Percentiles rank a stretch among this genome's conserved stretches.
These are phyloP conservation scores for Syncephalastrum racemosum DNA, from an alignment of 371 early-diverging fungal genomes.

Conservation along the genomic window DNA sequence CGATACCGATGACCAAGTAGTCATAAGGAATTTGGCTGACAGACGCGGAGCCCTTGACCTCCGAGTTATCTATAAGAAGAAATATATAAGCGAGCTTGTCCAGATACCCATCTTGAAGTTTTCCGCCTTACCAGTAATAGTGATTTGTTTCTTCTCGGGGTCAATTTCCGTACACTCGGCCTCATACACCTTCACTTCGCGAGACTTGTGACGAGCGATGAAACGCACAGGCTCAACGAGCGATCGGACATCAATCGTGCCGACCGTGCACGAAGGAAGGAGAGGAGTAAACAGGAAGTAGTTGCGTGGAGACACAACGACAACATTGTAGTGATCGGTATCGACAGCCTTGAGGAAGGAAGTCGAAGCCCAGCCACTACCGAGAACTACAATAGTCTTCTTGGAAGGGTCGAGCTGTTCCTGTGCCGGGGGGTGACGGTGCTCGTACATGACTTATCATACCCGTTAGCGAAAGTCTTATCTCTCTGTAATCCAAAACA, in stretches of 20 bases:
- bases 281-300: slow-evolving; percentile 95
- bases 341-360: slow-evolving; percentile 77
- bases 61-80: slow-evolving; percentile 61
- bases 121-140: slow-evolving; percentile 58
- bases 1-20: slow-evolving; percentile 85
- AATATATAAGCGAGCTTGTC: slow-evolving; percentile 2
- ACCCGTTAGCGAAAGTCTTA: not conserved
- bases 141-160: slow-evolving; percentile 70
- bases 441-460: slow-evolving; percentile 46
- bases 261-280: slow-evolving; percentile 83
- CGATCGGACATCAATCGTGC: slow-evolving; percentile 82
- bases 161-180: slow-evolving; percentile 87
- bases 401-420: slow-evolving; percentile 71
- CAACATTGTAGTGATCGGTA: slow-evolving; percentile 77
- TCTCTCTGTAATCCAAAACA: not conserved
- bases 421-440: slow-evolving; percentile 69
- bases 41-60: slow-evolving; percentile 63
- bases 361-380: slow-evolving; percentile 88
- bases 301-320: slow-evolving; percentile 84
- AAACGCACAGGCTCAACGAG: slow-evolving; percentile 87
- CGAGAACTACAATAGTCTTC: slow-evolving; percentile 80
- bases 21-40: slow-evolving; percentile 76
- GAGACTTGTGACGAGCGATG: slow-evolving; percentile 82
- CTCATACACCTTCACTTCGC: slow-evolving; percentile 82
- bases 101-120: not conserved